Evolutionary conservation across 169 alveolate genomes (phyloP), one percentile per base, ranked within the genome.

Genomic region (Prorocentrum cordatum): DNA sequence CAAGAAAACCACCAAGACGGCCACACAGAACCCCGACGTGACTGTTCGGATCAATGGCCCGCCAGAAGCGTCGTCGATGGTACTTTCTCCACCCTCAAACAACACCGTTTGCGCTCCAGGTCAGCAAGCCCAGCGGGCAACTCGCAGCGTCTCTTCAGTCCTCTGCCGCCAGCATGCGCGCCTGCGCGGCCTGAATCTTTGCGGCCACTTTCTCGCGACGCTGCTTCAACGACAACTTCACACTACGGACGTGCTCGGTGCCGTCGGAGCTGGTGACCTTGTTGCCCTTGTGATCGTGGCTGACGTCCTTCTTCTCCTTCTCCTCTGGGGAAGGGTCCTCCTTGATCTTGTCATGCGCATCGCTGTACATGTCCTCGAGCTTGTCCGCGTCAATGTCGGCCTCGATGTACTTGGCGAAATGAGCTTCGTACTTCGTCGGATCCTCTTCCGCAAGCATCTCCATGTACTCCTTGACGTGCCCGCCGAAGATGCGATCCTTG

Each of bases 401-500:
- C 92, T 96, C 95, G 91, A 96, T 93, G 95, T 97, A 98, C 87
- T 95, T 96, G 72, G 97, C 89, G 95, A 98, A 98, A 93, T 98
- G 99, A 22, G 88, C 94, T 86, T 95, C 94, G 96, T 95, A 98
- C 93, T 95, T 96, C 72, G 97, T 99, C 26, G 97, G 97, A 90
- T 97, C 98, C 87, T 97, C 99, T 91, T 96, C 98, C 95, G 97
- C 95, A 83, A 97, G 94, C 80, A 77, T 77, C 73, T 77, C 88
- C 88, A 77, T 77, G 88, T 77, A 77, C 88, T 77, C 88, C 42
- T 77, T 77, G 33, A 77, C 88, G 94, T 98, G 99, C 45, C 93
- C 93, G 61, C 99, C 99, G 91, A 96, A 96, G 91, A 98, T 98
- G 93, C 99, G 97, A 54, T 97, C 97, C 91, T 99, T 96, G 95